Conservation (phyloP, 257 asterid genomes). For the Solanum gracilifrons region DNA sequence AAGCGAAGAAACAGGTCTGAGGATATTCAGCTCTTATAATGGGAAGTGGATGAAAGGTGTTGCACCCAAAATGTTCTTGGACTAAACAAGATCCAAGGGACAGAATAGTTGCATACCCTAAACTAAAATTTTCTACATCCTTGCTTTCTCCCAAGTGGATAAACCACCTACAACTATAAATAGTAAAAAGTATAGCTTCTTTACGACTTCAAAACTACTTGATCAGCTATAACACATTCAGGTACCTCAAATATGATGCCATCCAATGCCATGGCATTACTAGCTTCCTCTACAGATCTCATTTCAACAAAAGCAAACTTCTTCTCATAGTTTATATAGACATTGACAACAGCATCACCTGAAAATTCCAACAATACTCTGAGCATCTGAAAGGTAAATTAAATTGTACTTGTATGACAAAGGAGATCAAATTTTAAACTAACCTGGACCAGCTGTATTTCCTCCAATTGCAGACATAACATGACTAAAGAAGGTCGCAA, state of each 20-base stretch:
- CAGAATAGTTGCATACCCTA: not conserved
- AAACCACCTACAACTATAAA: not conserved
- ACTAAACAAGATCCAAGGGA: not conserved
- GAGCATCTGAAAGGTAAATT: not conserved
- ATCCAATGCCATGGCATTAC: conserved; percentile 96
- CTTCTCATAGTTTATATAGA: conserved; percentile 86
- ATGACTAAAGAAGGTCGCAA: conserved; percentile 82
- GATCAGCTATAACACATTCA: not conserved
- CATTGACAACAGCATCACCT: conserved; percentile 98
- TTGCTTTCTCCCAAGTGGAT: not conserved
- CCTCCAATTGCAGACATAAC: conserved; percentile 97
- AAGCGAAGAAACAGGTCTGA: not conserved
- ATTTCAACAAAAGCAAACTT: conserved; percentile 96
- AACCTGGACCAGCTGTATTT: conserved; percentile 95
- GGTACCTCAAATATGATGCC: conserved; percentile 93
- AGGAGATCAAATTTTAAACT: conserved; percentile 1
- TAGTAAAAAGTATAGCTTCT: not conserved
- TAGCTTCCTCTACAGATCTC: conserved; percentile 99
- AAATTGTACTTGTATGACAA: not conserved
- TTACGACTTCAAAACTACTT: not conserved
- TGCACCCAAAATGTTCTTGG: not conserved
- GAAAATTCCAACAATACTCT: conserved; percentile 11
- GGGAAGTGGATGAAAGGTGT: not conserved
- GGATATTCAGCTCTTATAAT: not conserved
- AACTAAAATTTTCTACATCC: not conserved